A percentile compares a stretch with the other conserved stretches of the same genome.
Evolutionary conservation across 2,329 filamentous ascomycete species (phyloP).

Genomic region (Periconia sp.): DNA sequence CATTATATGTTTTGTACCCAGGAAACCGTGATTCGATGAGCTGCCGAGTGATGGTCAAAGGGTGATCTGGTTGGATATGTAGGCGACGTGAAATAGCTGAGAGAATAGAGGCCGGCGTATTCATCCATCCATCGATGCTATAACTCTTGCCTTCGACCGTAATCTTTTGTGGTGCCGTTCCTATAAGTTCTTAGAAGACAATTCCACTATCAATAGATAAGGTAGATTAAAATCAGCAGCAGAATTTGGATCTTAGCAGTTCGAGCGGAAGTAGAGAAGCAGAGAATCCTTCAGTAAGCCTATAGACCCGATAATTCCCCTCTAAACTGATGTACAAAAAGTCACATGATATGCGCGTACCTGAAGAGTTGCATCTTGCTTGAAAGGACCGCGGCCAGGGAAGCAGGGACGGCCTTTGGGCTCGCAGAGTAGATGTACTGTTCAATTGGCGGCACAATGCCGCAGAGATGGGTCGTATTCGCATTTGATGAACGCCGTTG

Average conservation of each 20-base stretch:
- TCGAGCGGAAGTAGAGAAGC: too few species aligned
- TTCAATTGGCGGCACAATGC: conserved; percentile 29
- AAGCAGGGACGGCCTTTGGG: conserved; percentile 13
- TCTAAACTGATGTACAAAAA: too few species aligned
- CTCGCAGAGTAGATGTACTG: conserved; percentile 8
- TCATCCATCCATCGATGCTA: conserved; percentile 80
- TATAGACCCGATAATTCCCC: too few species aligned
- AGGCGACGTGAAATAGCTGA: conserved; percentile 75
- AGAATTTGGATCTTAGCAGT: too few species aligned
- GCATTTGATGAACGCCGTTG: conserved; percentile 27
- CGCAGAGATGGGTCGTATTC: conserved; percentile 26
- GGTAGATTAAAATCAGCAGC: too few species aligned
- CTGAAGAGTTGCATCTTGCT: conserved; percentile 38
- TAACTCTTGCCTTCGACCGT: conserved; percentile 70
- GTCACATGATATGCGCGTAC: conserved; percentile 43
- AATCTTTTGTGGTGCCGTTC: conserved; percentile 43
- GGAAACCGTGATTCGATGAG: conserved; percentile 93
- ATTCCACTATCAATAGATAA: neutral
- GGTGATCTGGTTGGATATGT: conserved; percentile 92
- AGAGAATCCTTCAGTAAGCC: too few species aligned
- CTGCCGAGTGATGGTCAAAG: conserved; percentile 85
- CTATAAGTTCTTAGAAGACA: conserved; percentile 21
- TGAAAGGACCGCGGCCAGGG: conserved; percentile 20
- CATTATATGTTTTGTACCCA: conserved; percentile 76
- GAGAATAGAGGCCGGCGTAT: conserved; percentile 77